Percentiles rank a stretch among this genome's conserved stretches.
Evolutionary conservation across 1,139 yeast species (phyloP).

Genomic region (Debaryomyces coudertii): DNA sequence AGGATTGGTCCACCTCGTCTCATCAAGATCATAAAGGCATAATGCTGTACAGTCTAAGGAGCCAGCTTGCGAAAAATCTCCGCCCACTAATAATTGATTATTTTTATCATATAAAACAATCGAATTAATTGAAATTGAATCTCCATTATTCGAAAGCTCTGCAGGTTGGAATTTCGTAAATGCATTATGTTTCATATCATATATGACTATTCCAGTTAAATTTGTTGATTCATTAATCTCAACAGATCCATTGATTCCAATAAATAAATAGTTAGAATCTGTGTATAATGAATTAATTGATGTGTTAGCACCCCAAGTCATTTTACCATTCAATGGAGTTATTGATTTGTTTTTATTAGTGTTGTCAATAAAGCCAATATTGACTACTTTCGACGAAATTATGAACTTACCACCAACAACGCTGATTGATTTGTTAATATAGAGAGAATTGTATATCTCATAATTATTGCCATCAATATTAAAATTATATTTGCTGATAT

Average conservation of each 20-base stretch:
- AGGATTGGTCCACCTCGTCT: slow-evolving; percentile 58
- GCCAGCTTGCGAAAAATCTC: slow-evolving; percentile 67
- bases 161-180: slow-evolving; percentile 54
- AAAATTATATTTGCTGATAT: slow-evolving; percentile 29
- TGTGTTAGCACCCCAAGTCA: slow-evolving; percentile 42
- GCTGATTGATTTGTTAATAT: slow-evolving; percentile 52
- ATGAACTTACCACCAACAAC: slow-evolving; percentile 55
- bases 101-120: slow-evolving; percentile 56
- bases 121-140: slow-evolving; percentile 48
- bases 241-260: slow-evolving; percentile 57
- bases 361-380: slow-evolving; percentile 47
- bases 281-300: slow-evolving; percentile 47
- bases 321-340: slow-evolving; percentile 28
- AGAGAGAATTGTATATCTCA: slow-evolving; percentile 40
- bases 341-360: slow-evolving; percentile 26
- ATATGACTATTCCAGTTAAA: slow-evolving; percentile 53
- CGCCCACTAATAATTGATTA: slow-evolving; percentile 69
- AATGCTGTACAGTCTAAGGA: slow-evolving; percentile 61
- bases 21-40: slow-evolving; percentile 66
- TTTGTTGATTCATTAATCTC: slow-evolving; percentile 22
- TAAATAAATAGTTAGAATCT: slow-evolving; percentile 42
- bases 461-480: slow-evolving; percentile 34
- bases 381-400: slow-evolving; percentile 20
- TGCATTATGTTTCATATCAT: slow-evolving; percentile 46
- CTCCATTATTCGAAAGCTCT: slow-evolving; percentile 30